These are phyloP conservation scores for Boletus insuetus DNA, from an alignment of 768 basidiomycete species.

Conservation along the genomic window DNA sequence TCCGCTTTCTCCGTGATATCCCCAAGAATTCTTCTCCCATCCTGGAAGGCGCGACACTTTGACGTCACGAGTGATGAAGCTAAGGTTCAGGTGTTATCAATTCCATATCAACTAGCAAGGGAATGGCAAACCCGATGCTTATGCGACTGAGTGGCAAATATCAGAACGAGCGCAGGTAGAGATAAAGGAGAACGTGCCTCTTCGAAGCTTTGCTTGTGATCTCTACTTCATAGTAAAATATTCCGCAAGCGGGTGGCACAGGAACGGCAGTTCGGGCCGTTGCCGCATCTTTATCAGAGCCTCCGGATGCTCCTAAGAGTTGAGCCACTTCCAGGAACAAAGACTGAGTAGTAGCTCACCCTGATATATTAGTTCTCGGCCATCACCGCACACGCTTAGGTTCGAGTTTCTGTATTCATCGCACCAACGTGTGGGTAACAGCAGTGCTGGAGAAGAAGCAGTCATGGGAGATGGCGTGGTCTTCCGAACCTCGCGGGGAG, in stretches of 20 bases:
- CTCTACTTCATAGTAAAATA: slow-evolving; percentile 93
- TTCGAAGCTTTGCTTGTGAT: slow-evolving; percentile 76
- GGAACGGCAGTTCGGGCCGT: slow-evolving; percentile 74
- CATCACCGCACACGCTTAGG: slow-evolving; percentile 65
- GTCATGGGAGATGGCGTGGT: slow-evolving; percentile 21
- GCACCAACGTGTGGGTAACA: slow-evolving; percentile 78
- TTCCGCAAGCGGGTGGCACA: slow-evolving; percentile 82
- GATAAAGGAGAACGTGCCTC: slow-evolving; percentile 50
- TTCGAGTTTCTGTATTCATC: slow-evolving; percentile 58
- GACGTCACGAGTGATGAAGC: slow-evolving; percentile 65
- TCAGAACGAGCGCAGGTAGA: slow-evolving; percentile 14
- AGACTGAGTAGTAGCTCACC: slow-evolving; percentile 40
- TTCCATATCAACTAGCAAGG: not conserved
- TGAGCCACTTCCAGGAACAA: slow-evolving; percentile 3
- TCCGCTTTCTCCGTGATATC: slow-evolving; percentile 91
- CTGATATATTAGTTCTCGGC: slow-evolving; percentile 69
- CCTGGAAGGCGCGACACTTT: slow-evolving; percentile 77
- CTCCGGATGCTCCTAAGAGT: slow-evolving; percentile 46
- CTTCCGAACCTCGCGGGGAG: slow-evolving; percentile 41
- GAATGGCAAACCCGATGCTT: slow-evolving; percentile 65
- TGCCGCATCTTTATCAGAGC: slow-evolving; percentile 79
- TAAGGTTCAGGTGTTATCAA: slow-evolving; percentile 29
- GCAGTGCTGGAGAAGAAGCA: slow-evolving; percentile 40
- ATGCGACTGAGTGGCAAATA: slow-evolving; percentile 52
- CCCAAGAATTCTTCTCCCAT: slow-evolving; percentile 85